Conservation (phyloP, 108 stramenopile genomes). For the Fistulifera pelliculosa region DNA sequence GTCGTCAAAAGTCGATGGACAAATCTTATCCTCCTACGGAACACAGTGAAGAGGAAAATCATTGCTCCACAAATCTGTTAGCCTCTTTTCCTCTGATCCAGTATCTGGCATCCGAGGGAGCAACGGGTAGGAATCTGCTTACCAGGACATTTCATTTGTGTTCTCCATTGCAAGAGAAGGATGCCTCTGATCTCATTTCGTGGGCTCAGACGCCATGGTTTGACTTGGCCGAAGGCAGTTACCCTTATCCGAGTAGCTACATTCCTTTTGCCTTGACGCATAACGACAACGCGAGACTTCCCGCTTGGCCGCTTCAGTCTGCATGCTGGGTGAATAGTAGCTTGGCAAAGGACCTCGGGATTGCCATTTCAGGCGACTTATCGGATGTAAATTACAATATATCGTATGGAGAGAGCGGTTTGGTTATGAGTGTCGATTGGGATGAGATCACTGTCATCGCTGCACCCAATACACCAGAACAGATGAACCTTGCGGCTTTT, state of each 20-base stretch:
- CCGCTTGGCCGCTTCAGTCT: constrained; percentile 59
- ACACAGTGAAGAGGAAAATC: constrained; percentile 16
- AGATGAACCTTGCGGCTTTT: constrained; percentile 1
- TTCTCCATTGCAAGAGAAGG: constrained; percentile 14
- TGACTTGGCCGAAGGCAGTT: constrained; percentile 60
- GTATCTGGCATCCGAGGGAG: constrained; percentile 1
- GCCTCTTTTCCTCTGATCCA: constrained; percentile 39
- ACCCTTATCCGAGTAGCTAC: constrained; percentile 58
- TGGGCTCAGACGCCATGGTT: constrained; percentile 54
- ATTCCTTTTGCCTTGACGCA: constrained; percentile 53
- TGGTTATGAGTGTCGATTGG: constrained; percentile 42
- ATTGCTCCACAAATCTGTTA: constrained; percentile 33
- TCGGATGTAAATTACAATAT: constrained; percentile 33
- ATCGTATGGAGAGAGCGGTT: constrained; percentile 18
- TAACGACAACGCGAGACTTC: constrained; percentile 38
- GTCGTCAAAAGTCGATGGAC: constrained; percentile 25
- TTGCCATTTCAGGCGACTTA: constrained; percentile 25
- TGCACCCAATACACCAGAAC: background rate
- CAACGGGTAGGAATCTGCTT: constrained; percentile 11
- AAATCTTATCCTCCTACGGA: constrained; percentile 28
- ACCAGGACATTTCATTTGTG: constrained; percentile 37
- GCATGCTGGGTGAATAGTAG: constrained; percentile 37
- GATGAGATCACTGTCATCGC: constrained; percentile 15
- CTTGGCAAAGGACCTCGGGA: constrained; percentile 25
- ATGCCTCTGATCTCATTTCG: constrained; percentile 16